Base-by-base conservation (phyloP, 768 basidiomycete genomes). In the Lactifluus echinatus region DNA sequence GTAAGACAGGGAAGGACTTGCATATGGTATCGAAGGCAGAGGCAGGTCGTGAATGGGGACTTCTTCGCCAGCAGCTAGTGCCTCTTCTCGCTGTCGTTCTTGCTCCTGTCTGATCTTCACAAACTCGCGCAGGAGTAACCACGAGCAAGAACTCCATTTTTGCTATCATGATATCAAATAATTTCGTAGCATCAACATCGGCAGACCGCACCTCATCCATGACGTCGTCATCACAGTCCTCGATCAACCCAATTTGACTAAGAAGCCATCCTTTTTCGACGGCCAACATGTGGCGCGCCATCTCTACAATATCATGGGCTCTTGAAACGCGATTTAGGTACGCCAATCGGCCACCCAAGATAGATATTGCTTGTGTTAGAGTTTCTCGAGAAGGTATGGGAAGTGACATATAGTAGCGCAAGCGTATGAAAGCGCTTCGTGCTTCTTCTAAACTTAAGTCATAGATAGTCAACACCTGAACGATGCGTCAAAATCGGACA, bases 71-170 rank as follows among this genome's bases (percentile, higher is more conserved):
- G 68, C 69, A 0, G 69, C 73, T 39, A 75, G 70, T 31, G 67
- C 73, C 64, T 72, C 75, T 55, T 73, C 69, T 34, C 69, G 68
- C 50, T 72, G 73, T 59, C 71, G 66, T 65, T 79, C 75, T 61
- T 80, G 76, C 50, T 81, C 75, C 50, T 76, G 68, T 49, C 81
- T 73, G 49, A 78, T 65, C 63, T 79, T 81, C 51, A 89, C 87
- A 65, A 90, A 86, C 68, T 87, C 84, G 37, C 76, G 79, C 2
- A 90, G 74, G 2, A 89, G 76, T 2, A 89, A 74, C 87, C 89
- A 91, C 17, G 88, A 86, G 65, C 89, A 89, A 40, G 83, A 83
- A 63, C 79, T 82, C 82, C 84, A 86, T 79, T 87, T 87, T 82
- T 88, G 85, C 82, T 84, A 53, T 28, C 19, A 51, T 31, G 1